Evolutionary conservation across 2,329 filamentous ascomycete genomes (phyloP), one percentile per base, ranked within the genome.

Genomic region (Biscogniauxia sp.): DNA sequence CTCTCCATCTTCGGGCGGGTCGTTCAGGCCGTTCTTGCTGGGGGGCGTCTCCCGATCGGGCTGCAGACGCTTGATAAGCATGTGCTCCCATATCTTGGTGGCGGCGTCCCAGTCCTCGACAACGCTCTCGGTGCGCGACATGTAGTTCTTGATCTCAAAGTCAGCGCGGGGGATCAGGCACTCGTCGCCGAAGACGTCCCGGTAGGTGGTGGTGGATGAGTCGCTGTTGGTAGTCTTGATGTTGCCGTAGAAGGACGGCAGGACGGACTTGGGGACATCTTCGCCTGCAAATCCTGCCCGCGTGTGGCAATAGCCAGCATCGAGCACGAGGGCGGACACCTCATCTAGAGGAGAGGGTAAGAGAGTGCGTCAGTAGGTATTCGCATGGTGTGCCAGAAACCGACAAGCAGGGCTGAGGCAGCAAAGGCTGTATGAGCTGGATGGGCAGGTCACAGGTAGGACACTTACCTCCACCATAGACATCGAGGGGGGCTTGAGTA

Each of bases 51-150:
- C 86, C 68, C 87, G 88, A 58, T 88, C 82, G 60, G 91, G 91
- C 56, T 95, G 96, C 67, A 99, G 83, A 65, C 93, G 88, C 68
- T 92, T 93, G 61, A 93, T 91, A 65, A 99, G 90, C 70, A 93
- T 88, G 77, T 96, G 89, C 76, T 98, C 93, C 93, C 94, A 99
- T 59, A 98, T 79, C 74, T 89, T 89, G 62, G 91, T 85, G 26
- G 93, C 94, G 54, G 89, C 88, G 66, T 99, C 95, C 95, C 95
- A 99, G 76, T 99, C 93, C 75, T 97, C 92, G 54, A 99, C 95
- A 55, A 93, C 85, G 71, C 92, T 92, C 70, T 97, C 93, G 62
- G 51, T 66, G 70, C 86, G 85, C 71, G 88, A 88, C 86, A 97
- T 96, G 67, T 96, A 95, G 78, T 97, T 98, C 76, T 89, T 88